Base-by-base conservation (phyloP, 495 filamentous ascomycete genomes). In the Pyronema omphalodes region DNA sequence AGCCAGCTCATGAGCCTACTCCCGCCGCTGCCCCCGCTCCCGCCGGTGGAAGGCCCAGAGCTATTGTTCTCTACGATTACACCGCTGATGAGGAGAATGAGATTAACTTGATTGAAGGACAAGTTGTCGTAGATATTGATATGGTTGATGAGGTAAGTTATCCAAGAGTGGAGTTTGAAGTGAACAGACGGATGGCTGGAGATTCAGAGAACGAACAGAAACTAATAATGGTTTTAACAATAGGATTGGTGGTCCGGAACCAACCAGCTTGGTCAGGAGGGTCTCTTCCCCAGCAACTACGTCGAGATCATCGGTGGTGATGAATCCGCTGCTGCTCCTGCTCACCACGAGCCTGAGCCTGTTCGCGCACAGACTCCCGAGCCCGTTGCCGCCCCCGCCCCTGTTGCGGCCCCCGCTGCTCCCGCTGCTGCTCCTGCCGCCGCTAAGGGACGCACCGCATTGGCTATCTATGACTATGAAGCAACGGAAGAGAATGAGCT, bases 21-120 rank as follows among this genome's bases (percentile, higher is more conserved):
- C 79, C 79, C 7, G 82, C 84, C 58, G 73, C 76, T 7, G 68
- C 74, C 14, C 67, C 71, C 55, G 70, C 78, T 29, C 76, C 76
- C 11, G 79, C 77, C 11, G 58, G 55, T 14, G 55, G 58, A 9
- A 84, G 79, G 52, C 77, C 78, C 58, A 77, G 77, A 33, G 91
- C 91, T 3, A 52, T 93, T 35, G 74, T 88, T 45, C 83, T 93
- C 57, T 99, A 86, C 66, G 93, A 99, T 63, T 99, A 99, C 59
- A 88, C 94, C 56, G 94, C 88, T 65, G 87, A 85, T 3, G 91
- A 99, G 67, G 86, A 93, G 53, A 99, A 99, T 64, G 91, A 99
- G 66, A 72, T 96, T 43, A 85, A 93, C 54, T 73, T 99, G 3
- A 73, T 72, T n/a, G 91, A 99, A 68, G 87, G 88, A 14, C 86